Evolutionary conservation across 345 rosid species (phyloP), one percentile per base, ranked within the genome.

Genomic region (Eutrema yunnanense): DNA sequence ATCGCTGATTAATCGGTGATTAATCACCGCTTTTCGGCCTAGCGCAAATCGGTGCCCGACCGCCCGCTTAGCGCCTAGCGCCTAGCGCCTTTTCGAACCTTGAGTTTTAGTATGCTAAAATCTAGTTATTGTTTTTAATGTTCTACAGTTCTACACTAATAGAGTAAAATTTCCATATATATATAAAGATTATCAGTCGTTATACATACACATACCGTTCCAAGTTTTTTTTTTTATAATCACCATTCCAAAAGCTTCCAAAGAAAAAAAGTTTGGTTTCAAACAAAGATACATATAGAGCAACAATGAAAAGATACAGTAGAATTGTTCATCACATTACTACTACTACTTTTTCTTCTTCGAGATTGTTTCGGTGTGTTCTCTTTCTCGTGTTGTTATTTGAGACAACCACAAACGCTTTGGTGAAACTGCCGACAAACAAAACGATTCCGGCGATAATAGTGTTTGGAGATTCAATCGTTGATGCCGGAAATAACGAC

Each of bases 401-500:
- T 7, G 33, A 34, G 33, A 70, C 54, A 34, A 38, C 13, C n/a
- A 67, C 73, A 4, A 36, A 57, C 13, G 79, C 72, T 54, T 51
- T 69, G 38, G 81, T 69, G 61, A 62, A 73, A 51, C 43, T 57
- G n/a, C 68, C 78, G 4, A 48, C 54, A 57, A 87, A 86, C 26
- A 50, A 22, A 44, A 86, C 82, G 5, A 2, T 86, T 4, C 85
- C 92, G 2, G 90, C 90, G 2, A 2, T 90, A 0, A 48, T 86
- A 12, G 88, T 79, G 61, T 92, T 92, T 6, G 96, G 93, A 26
- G 98, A 88, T 65, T 92, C 98, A 2, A 85, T 92, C 4, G 86
- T 86, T 2, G 98, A 90, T 72, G 62, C 98, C 0, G 97, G 98
- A 29, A 93, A 90, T 62, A 93, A 90, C 80, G 87, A 93, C 49